Evolutionary conservation across 2,329 filamentous ascomycete species (phyloP), one percentile per base, ranked within the genome.

Genomic region (Bimuria novae-zelandiae): DNA sequence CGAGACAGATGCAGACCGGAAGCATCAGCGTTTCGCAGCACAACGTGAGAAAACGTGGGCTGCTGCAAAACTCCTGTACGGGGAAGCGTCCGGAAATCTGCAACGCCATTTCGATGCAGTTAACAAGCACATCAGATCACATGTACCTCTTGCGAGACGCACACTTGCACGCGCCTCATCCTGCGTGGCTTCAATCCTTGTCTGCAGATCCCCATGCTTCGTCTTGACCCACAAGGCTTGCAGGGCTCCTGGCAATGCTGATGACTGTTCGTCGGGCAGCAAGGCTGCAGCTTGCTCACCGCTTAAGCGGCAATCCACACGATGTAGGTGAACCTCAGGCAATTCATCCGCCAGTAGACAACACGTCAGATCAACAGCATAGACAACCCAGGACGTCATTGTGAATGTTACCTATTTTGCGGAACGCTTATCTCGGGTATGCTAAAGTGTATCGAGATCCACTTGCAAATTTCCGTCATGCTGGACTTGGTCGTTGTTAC

Each of bases 181-280:
- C 52, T 50, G 41, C 41, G 35, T 54, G 52, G 43, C 39, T 50
- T 23, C 5, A 7, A 46, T 55, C 52, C 49, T 32, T 55, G 49
- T 22, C 25, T 19, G 52, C 43, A 51, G 52, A 55, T 55, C 52
- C 36, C 48, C 52, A 51, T 54, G 46, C 33, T 37, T 33, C 41
- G 37, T 12, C 27, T 33, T 46, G 36, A 47, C 44, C 49, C 43
- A 52, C 49, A 52, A 35, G 46, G 40, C 51, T 49, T 45, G 46
- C 44, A 48, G 41, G 21, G 33, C 14, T 42, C 45, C 39, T n/a
- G 35, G 45, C 21, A 44, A 27, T 43, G 19, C 33, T 47, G 47
- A 51, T 51, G 52, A 55, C 52, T 54, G 25, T 51, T 54, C 47
- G 21, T 54, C 25, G 42, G 27, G 35, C 44, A 42, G 46, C 46